Percentiles rank a stretch among this genome's conserved stretches.
phyloP scores from a whole-genome alignment of 1,284 basidiomycete genomes.

The Schizophyllum amplum region DNA sequence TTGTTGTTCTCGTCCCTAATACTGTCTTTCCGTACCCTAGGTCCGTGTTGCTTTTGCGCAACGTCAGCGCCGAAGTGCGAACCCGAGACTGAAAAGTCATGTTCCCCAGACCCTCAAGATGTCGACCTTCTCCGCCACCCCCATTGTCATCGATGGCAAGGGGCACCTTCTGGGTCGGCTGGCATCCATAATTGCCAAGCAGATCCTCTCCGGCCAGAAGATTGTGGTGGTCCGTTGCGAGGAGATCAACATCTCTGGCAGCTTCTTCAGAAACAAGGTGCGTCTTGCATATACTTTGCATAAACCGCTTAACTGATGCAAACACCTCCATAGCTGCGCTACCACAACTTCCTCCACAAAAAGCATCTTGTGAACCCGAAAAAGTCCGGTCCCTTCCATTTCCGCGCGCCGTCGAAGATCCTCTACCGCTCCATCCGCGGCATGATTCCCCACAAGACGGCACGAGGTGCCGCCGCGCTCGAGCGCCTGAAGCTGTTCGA shows the following conservation, averaged over 20 bases:
- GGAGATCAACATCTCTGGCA: conserved; percentile 99
- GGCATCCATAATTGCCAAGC: conserved; percentile 97
- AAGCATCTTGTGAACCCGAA: conserved; percentile 99
- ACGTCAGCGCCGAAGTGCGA: too few species aligned
- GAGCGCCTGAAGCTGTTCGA: conserved; percentile 98
- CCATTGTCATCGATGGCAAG: conserved; percentile 99
- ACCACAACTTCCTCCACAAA: conserved; percentile 99
- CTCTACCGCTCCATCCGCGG: conserved; percentile 98
- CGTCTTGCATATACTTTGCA: conserved; percentile 13
- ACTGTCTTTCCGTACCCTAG: too few species aligned
- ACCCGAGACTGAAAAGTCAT: neutral
- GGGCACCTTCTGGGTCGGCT: conserved; percentile 99
- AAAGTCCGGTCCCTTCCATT: conserved; percentile 99
- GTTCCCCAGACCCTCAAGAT: conserved; percentile 47
- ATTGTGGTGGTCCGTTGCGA: conserved; percentile 99
- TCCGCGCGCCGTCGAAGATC: conserved; percentile 98
- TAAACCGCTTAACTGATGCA: conserved; percentile 4
- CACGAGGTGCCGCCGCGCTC: conserved; percentile 94
- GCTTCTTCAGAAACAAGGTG: conserved; percentile 99
- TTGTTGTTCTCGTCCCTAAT: too few species aligned
- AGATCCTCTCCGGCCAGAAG: conserved; percentile 90
- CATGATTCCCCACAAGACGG: conserved; percentile 95
- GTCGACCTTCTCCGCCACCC: conserved; percentile 85
- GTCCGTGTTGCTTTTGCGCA: too few species aligned
- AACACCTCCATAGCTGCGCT: conserved; percentile 63